Conservation (phyloP, 768 basidiomycete species). For the Hericium rajendrae region DNA sequence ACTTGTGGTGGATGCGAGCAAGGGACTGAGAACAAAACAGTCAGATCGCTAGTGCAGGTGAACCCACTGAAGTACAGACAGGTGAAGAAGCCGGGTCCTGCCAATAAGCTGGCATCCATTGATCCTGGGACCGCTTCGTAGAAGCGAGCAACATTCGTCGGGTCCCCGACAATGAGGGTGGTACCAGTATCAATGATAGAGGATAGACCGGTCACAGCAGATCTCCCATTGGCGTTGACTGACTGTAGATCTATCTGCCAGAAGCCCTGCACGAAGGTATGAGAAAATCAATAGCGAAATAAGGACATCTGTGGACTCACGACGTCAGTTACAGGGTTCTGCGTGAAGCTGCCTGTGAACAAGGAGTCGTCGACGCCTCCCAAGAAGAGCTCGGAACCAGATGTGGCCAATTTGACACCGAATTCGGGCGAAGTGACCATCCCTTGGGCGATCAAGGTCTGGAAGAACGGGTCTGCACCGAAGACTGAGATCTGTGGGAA, state of each 20-base stretch:
- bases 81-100: conserved; percentile 21
- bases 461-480: conserved; percentile 20
- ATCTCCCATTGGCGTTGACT: conserved; percentile 6
- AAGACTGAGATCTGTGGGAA: conserved; percentile 19
- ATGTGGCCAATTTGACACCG: conserved; percentile 20
- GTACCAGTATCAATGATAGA: conserved; percentile 24
- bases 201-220: conserved; percentile 3
- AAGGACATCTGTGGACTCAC: conserved; percentile 9
- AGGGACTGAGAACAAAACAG: conserved; percentile 9
- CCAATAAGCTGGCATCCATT: conserved; percentile 5
- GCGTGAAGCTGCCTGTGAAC: conserved; percentile 23
- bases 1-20: conserved; percentile 12
- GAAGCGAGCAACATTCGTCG: conserved; percentile 14
- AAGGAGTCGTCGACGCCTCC: conserved; percentile 27
- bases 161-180: conserved; percentile 22
- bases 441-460: conserved; percentile 21
- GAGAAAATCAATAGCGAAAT: conserved; percentile 18
- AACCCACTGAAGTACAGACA: neutral
- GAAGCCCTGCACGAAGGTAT: conserved; percentile 15
- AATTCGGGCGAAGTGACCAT: conserved; percentile 15
- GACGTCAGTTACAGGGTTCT: conserved; percentile 18
- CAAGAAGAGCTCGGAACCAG: conserved; percentile 25
- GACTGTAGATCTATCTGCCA: conserved; percentile 18
- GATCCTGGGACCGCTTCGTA: conserved; percentile 21
- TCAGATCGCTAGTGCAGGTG: neutral